phyloP scores from a whole-genome alignment of 192 early-diverging fungal species.

The Pilaira anomala region DNA sequence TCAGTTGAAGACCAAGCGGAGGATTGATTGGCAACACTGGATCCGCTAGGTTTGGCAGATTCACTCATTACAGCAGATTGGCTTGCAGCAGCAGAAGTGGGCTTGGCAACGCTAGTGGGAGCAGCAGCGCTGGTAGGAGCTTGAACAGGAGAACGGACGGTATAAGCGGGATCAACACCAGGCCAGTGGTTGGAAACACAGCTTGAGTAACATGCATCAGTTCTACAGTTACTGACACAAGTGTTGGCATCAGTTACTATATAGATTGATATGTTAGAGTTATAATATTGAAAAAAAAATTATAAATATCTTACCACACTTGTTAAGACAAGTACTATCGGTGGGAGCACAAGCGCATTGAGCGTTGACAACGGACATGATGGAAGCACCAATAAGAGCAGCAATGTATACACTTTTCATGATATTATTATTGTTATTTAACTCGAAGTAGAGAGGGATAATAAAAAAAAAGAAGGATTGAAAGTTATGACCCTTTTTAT shows the following conservation, averaged over 20 bases:
- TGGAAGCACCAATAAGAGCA: conserved; percentile 4
- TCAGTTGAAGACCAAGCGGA: background rate
- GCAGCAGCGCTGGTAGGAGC: background rate
- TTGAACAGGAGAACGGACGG: background rate
- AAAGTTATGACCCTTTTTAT: background rate
- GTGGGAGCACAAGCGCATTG: conserved; percentile 7
- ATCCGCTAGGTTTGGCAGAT: background rate
- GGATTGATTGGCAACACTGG: background rate
- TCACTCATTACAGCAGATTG: background rate
- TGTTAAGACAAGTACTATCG: conserved; percentile 9
- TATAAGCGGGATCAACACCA: background rate
- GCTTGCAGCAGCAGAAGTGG: background rate
- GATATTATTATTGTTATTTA: background rate
- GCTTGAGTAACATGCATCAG: conserved; percentile 4
- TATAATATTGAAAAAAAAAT: background rate
- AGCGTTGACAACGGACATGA: conserved; percentile 5
- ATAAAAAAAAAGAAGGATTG: background rate
- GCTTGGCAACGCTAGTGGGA: background rate
- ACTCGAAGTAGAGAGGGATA: background rate
- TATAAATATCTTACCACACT: conserved; percentile 10
- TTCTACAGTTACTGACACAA: conserved; percentile 4
- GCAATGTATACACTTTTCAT: conserved; percentile 10
- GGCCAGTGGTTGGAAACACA: conserved; percentile 22
- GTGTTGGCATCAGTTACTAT: conserved; percentile 8
- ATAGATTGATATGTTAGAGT: no score